phyloP scores from a whole-genome alignment of 129 eudicot species.

The Pittosporum tobira region DNA sequence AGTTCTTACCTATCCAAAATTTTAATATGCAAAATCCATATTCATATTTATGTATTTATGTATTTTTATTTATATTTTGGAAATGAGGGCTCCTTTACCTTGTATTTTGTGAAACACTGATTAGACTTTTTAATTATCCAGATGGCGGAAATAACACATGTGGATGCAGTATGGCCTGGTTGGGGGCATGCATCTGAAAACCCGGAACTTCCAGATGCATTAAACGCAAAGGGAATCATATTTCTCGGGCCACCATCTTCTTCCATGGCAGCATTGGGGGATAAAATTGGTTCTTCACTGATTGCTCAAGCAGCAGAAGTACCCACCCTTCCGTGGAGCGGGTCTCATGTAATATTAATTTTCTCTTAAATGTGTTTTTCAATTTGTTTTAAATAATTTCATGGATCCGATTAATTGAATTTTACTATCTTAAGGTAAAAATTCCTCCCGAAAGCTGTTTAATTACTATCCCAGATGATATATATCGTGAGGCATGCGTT shows the following conservation, averaged over 20 bases:
- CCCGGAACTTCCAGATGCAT: conserved; percentile 95
- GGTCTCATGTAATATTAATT: conserved; percentile 65
- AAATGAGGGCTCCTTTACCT: background rate
- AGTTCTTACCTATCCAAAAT: too few species aligned
- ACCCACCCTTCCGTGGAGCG: conserved; percentile 99
- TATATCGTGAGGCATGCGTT: conserved; percentile 80
- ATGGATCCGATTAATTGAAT: conserved; percentile 2
- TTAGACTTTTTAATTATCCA: conserved; percentile 14
- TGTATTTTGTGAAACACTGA: background rate
- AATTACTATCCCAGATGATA: conserved; percentile 74
- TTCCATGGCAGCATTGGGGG: conserved; percentile 96
- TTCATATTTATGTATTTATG: background rate
- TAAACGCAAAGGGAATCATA: conserved; percentile 73
- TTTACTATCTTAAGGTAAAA: conserved; percentile 54
- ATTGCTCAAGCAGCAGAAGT: conserved; percentile 98
- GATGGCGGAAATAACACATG: conserved; percentile 93
- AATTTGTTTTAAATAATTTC: conserved; percentile 1
- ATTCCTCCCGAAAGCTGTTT: conserved; percentile 65
- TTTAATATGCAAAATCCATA: background rate
- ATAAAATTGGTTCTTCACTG: conserved; percentile 93
- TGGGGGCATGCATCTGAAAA: conserved; percentile 99
- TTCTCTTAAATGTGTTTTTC: background rate
- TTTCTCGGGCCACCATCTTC: conserved; percentile 94
- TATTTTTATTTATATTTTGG: too few species aligned
- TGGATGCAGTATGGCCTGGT: conserved; percentile 99